phyloP scores from a whole-genome alignment of 306 rosid genomes.

The Gastrolobium bilobum region DNA sequence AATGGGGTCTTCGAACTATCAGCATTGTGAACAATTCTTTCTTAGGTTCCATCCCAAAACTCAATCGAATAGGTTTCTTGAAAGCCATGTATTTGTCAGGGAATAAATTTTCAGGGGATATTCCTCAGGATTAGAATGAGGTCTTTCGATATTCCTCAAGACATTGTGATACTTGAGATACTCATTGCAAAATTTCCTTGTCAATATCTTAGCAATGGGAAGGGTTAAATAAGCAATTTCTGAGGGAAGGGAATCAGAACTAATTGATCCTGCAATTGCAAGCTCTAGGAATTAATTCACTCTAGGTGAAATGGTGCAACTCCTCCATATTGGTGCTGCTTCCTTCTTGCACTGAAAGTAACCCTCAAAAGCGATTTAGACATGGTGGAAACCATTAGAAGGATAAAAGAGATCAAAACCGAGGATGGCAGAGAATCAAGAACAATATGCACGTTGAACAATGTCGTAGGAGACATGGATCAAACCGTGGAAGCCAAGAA shows the following conservation, averaged over 20 bases:
- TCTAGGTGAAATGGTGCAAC: slow-evolving; percentile 60
- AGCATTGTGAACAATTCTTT: slow-evolving; percentile 69
- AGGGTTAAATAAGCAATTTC: slow-evolving; percentile 66
- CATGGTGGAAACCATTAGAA: slow-evolving; percentile 64
- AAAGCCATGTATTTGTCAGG: slow-evolving; percentile 66
- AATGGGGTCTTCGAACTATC: slow-evolving; percentile 62
- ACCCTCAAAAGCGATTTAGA: slow-evolving; percentile 60
- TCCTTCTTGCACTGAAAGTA: slow-evolving; percentile 58
- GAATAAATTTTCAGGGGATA: slow-evolving; percentile 76
- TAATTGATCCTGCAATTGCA: slow-evolving; percentile 75
- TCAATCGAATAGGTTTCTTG: slow-evolving; percentile 63
- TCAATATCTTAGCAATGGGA: slow-evolving; percentile 65
- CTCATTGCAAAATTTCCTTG: slow-evolving; percentile 83
- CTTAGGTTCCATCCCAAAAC: slow-evolving; percentile 71
- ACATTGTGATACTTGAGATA: slow-evolving; percentile 79
- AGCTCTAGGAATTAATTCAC: slow-evolving; percentile 9
- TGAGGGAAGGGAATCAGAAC: slow-evolving; percentile 68
- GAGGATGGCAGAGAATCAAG: slow-evolving; percentile 42
- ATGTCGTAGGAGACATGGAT: slow-evolving; percentile 38
- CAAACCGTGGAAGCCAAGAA: slow-evolving; percentile 46
- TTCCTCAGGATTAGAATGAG: slow-evolving; percentile 66
- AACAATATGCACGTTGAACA: slow-evolving; percentile 37
- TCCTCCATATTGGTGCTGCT: slow-evolving; percentile 67
- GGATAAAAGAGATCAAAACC: slow-evolving; percentile 59
- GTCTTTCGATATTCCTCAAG: slow-evolving; percentile 56